Conservation (phyloP, 352 stramenopile genomes). For the Phytophthora pisi region DNA sequence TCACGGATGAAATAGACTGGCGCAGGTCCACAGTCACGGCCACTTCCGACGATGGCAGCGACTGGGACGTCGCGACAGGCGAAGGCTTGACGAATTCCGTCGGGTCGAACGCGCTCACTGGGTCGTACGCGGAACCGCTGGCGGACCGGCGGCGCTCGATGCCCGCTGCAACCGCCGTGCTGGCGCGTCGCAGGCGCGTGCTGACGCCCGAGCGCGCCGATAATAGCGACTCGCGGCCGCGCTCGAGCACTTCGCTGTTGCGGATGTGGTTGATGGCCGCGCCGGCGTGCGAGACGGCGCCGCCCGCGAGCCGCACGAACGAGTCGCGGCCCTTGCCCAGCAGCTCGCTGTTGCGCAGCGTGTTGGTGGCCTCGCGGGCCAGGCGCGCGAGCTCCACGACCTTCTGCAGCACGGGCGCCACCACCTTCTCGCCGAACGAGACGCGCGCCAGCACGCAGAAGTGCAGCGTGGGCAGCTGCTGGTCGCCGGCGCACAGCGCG, state of each 20-base stretch:
- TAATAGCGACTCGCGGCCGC: conserved; percentile 60
- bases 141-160: conserved; percentile 63
- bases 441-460: conserved; percentile 63
- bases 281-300: conserved; percentile 37
- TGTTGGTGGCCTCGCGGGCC: conserved; percentile 34
- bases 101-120: conserved; percentile 20
- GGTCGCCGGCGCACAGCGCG: conserved; percentile 17
- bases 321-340: conserved; percentile 61
- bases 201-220: conserved; percentile 53
- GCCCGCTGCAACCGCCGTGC: conserved; percentile 45
- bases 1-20: conserved; percentile 17
- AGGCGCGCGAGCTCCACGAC: conserved; percentile 56
- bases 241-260: conserved; percentile 48
- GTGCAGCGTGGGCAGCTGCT: conserved; percentile 42
- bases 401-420: conserved; percentile 54
- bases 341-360: conserved; percentile 40
- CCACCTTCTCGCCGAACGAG: conserved; percentile 52
- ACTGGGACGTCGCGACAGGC: conserved; percentile 5
- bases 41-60: conserved; percentile 31
- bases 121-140: conserved; percentile 26
- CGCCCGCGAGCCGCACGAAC: conserved; percentile 40
- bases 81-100: conserved; percentile 31
- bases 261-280: conserved; percentile 40
- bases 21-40: conserved; percentile 41
- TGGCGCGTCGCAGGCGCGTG: conserved; percentile 48